phyloP scores from a whole-genome alignment of 106 monocot genomes.

The Triglochin maritima region DNA sequence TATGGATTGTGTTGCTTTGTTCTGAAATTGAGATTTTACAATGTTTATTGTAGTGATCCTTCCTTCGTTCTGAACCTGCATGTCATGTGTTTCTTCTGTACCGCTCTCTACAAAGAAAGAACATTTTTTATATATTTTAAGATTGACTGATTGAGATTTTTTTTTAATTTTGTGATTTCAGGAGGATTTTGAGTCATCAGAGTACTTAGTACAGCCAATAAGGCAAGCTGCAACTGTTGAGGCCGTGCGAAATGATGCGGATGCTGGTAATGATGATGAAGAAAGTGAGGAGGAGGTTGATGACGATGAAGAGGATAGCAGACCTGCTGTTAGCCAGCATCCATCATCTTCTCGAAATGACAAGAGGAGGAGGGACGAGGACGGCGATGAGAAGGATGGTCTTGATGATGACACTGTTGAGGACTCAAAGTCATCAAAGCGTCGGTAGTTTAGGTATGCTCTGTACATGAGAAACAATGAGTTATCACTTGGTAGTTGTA shows the following conservation, averaged over 20 bases:
- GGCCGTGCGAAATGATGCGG: conserved; percentile 15
- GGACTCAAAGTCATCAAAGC: conserved; percentile 34
- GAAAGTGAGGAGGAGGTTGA: conserved; percentile 39
- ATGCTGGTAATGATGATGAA: conserved; percentile 35
- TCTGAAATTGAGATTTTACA: background rate
- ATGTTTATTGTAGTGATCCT: background rate
- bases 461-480: background rate
- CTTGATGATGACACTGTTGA: conserved; percentile 34
- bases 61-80: background rate
- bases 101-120: background rate
- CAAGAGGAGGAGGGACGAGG: conserved; percentile 59
- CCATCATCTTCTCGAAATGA: conserved; percentile 25
- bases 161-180: background rate
- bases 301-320: conserved; percentile 14
- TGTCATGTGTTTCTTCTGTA: background rate
- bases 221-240: conserved; percentile 13
- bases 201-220: conserved; percentile 48
- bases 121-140: background rate
- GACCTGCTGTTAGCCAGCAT: background rate
- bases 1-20: no score
- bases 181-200: conserved; percentile 26
- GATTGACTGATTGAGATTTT: background rate
- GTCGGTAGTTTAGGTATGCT: conserved; percentile 1
- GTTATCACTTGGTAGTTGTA: background rate
- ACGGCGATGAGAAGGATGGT: conserved; percentile 32